Evolutionary conservation across 805 yeast species (phyloP).

Genomic region (Candida railenensis): DNA sequence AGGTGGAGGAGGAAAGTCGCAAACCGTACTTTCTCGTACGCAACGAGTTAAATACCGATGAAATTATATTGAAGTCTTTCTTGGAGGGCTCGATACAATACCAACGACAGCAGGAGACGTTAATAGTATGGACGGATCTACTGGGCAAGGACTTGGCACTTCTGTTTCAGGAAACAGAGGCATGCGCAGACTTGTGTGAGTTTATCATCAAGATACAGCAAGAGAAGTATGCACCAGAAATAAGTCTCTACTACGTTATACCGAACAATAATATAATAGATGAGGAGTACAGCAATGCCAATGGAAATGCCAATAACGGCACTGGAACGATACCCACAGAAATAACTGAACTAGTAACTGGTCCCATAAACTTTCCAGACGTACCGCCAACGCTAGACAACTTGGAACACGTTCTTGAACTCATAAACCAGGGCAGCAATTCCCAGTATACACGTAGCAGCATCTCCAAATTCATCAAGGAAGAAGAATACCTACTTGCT

Average conservation of each 20-base stretch:
- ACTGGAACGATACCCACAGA: constrained; percentile 33
- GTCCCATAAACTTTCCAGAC: constrained; percentile 71
- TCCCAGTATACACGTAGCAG: constrained; percentile 63
- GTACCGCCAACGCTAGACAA: constrained; percentile 48
- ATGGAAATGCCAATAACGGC: constrained; percentile 19
- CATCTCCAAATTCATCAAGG: constrained; percentile 55
- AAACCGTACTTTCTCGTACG: constrained; percentile 67
- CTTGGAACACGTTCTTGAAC: constrained; percentile 52
- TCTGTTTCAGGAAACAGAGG: constrained; percentile 88
- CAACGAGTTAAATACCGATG: constrained; percentile 62
- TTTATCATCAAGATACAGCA: constrained; percentile 71
- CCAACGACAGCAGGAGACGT: constrained; percentile 91
- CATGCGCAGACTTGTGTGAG: constrained; percentile 81
- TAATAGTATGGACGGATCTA: constrained; percentile 90
- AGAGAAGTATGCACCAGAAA: constrained; percentile 53
- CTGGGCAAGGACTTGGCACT: constrained; percentile 77
- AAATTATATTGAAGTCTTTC: constrained; percentile 59
- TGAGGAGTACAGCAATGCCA: constrained; percentile 34
- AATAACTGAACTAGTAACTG: constrained; percentile 73
- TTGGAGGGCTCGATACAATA: constrained; percentile 79
- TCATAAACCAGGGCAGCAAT: constrained; percentile 58
- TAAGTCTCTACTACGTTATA: constrained; percentile 66
- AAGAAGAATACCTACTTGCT: constrained; percentile 50
- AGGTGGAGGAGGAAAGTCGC: constrained; percentile 37
- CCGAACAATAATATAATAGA: constrained; percentile 32